Conservation (phyloP, 805 yeast genomes). For the Candida peoriensis region DNA sequence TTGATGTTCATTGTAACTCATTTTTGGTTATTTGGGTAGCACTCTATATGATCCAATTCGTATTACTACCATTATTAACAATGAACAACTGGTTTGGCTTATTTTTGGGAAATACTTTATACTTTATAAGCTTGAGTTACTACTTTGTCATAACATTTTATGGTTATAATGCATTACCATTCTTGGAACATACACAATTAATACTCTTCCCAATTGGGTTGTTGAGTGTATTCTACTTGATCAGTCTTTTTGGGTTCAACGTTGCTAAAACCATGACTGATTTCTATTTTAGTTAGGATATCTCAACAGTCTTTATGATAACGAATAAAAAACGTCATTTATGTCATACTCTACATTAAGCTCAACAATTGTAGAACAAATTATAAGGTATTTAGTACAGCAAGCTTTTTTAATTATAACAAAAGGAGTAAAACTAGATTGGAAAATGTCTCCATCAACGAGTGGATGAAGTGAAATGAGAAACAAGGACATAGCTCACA, state of each 20-base stretch:
- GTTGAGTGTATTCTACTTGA: constrained; percentile 51
- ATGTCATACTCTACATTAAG: too few species aligned
- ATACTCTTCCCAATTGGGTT: constrained; percentile 61
- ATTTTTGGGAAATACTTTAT: constrained; percentile 72
- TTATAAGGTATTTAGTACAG: background rate
- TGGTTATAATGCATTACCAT: constrained; percentile 80
- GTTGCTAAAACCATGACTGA: constrained; percentile 61
- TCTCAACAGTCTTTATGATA: too few species aligned
- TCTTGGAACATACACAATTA: constrained; percentile 55
- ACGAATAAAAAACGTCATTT: too few species aligned
- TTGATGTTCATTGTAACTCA: constrained; percentile 92
- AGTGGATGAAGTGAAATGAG: background rate
- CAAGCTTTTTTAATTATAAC: background rate
- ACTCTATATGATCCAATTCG: constrained; percentile 68
- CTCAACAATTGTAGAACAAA: too few species aligned
- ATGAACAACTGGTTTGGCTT: constrained; percentile 62
- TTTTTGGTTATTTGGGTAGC: constrained; percentile 74
- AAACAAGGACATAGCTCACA: background rate
- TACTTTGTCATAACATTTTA: constrained; percentile 79
- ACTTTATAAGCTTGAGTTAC: constrained; percentile 67
- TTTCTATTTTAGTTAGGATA: constrained; percentile 19
- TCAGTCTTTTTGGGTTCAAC: constrained; percentile 64
- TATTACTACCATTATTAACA: constrained; percentile 67
- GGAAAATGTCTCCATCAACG: too few species aligned
- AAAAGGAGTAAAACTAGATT: background rate